Percentiles rank a stretch among this genome's conserved stretches.
Conservation (phyloP, 331 rosid genomes). For the Pyrus hybrid region DNA sequence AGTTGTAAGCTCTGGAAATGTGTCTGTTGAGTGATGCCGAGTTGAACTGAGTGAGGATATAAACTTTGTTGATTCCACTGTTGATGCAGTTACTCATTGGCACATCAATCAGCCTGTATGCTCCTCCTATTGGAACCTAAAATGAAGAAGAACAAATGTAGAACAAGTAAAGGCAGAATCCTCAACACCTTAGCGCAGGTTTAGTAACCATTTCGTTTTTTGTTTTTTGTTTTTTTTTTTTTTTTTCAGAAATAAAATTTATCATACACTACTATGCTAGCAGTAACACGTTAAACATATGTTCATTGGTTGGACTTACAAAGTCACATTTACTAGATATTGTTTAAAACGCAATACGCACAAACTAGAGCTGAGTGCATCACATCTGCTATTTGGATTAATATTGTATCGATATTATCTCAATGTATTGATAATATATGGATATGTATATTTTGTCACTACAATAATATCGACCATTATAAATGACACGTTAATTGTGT, state of each 20-base stretch:
- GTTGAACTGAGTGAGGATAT: constrained; percentile 91
- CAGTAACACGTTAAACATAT: background rate
- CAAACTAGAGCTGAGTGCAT: background rate
- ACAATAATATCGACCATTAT: background rate
- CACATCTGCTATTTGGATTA: too few species aligned
- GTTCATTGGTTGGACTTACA: background rate
- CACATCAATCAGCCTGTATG: constrained; percentile 88
- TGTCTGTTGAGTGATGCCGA: constrained; percentile 95
- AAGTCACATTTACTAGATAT: too few species aligned
- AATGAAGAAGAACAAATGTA: background rate
- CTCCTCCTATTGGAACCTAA: constrained; percentile 88
- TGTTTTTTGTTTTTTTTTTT: too few species aligned
- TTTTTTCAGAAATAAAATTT: too few species aligned
- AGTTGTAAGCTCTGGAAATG: constrained; percentile 82
- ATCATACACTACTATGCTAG: too few species aligned
- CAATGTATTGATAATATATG: background rate
- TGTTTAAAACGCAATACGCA: background rate
- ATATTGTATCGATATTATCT: too few species aligned
- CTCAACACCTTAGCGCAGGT: background rate
- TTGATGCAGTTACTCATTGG: constrained; percentile 99
- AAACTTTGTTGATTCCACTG: constrained; percentile 94
- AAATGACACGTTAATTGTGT: background rate
- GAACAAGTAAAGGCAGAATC: background rate
- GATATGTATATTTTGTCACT: too few species aligned
- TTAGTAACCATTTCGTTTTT: background rate